Evolutionary conservation across 345 rosid species (phyloP).

Genomic region (Carallia pectinifolia): DNA sequence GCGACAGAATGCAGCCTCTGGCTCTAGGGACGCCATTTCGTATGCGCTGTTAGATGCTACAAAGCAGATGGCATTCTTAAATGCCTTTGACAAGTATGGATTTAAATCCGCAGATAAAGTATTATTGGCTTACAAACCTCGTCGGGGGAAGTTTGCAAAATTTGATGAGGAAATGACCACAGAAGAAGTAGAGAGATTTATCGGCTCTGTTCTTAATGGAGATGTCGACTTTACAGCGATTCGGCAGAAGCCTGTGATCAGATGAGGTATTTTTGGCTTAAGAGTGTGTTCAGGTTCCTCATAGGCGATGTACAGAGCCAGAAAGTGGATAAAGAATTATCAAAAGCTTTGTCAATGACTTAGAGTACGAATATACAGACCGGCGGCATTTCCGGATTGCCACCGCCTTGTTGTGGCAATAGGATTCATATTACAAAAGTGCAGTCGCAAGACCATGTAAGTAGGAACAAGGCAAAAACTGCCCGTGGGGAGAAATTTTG

Average conservation of each 20-base stretch:
- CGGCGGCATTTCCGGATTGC: no score
- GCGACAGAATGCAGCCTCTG: constrained; percentile 39
- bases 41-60: constrained; percentile 64
- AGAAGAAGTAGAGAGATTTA: constrained; percentile 71
- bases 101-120: constrained; percentile 49
- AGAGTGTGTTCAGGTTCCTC: background rate
- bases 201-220: constrained; percentile 70
- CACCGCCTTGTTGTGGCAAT: no score
- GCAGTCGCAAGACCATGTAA: no score
- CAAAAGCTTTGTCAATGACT: no score
- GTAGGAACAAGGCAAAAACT: no score
- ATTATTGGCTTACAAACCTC: constrained; percentile 76
- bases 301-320: no score
- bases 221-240: constrained; percentile 60
- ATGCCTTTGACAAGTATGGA: constrained; percentile 59
- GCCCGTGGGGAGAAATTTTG: no score
- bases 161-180: constrained; percentile 38
- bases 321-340: no score
- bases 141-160: constrained; percentile 58
- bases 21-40: constrained; percentile 49
- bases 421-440: no score
- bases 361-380: no score
- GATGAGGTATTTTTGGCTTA: background rate
- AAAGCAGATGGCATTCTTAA: constrained; percentile 58
- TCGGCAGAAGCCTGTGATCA: constrained; percentile 47